These are phyloP conservation scores for Fraxinus excelsior DNA, from an alignment of 257 asterid genomes.

Conservation along the genomic window DNA sequence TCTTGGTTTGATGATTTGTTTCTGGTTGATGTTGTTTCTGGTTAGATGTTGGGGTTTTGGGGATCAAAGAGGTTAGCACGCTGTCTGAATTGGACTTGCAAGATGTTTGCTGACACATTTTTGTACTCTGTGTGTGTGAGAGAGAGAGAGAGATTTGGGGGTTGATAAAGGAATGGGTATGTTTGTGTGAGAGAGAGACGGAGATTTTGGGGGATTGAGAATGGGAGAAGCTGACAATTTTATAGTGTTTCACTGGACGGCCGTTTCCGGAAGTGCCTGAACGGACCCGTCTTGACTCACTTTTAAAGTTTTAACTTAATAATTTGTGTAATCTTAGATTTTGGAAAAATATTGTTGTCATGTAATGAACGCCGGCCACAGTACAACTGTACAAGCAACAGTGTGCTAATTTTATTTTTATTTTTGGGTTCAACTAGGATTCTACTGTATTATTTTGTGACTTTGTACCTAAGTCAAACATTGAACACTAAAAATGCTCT, in stretches of 20 bases:
- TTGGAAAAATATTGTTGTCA: neutral
- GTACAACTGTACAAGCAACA: too few species aligned
- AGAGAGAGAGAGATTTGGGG: neutral
- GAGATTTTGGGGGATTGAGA: neutral
- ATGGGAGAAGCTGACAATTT: neutral
- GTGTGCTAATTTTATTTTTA: neutral
- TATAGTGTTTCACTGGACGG: neutral
- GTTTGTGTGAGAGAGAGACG: neutral
- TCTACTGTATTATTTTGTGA: neutral
- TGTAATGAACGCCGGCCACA: neutral
- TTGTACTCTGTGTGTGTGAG: neutral
- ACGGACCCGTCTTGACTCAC: neutral
- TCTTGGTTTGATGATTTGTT: neutral
- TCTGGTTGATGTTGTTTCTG: constrained; percentile 33
- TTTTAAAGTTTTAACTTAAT: too few species aligned
- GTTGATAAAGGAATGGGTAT: neutral
- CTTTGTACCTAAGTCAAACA: neutral
- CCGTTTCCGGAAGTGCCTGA: neutral
- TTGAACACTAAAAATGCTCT: too few species aligned
- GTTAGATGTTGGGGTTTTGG: constrained; percentile 31
- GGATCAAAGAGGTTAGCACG: neutral
- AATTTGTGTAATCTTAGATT: neutral
- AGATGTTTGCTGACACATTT: constrained; percentile 50
- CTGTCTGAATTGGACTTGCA: neutral
- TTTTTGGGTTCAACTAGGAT: neutral